These are phyloP conservation scores for Venustampulla echinocandica DNA, from an alignment of 495 filamentous ascomycete species.

Conservation along the genomic window DNA sequence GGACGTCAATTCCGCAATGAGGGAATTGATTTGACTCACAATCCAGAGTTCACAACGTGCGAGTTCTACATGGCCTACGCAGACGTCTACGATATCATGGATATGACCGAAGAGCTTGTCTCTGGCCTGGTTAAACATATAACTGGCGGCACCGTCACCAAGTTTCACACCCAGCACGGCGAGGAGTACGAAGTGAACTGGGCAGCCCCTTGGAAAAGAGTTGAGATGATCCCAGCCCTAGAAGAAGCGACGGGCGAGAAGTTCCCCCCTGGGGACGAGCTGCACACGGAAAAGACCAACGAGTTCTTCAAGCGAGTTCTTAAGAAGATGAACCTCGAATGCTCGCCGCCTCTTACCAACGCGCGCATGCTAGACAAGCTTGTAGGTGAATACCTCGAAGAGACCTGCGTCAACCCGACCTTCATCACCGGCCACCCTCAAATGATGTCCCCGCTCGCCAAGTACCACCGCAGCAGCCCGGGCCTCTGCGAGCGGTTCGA, in stretches of 20 bases:
- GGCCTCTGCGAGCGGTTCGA: conserved; percentile 96
- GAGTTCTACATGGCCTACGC: conserved; percentile 97
- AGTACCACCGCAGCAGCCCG: conserved; percentile 72
- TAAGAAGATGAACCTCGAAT: conserved; percentile 85
- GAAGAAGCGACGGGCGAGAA: conserved; percentile 85
- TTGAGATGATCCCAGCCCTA: conserved; percentile 94
- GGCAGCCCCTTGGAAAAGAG: conserved; percentile 84
- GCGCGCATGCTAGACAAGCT: conserved; percentile 97
- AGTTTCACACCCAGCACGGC: conserved; percentile 70
- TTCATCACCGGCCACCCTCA: conserved; percentile 93
- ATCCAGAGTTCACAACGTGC: conserved; percentile 95
- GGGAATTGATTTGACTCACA: conserved; percentile 93
- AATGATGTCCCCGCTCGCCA: conserved; percentile 97
- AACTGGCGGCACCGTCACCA: conserved; percentile 76
- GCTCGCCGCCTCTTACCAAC: conserved; percentile 83
- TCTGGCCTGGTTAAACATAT: conserved; percentile 85
- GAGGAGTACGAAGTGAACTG: conserved; percentile 88
- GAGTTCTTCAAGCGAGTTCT: conserved; percentile 76
- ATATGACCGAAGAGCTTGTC: conserved; percentile 88
- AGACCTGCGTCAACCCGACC: conserved; percentile 87
- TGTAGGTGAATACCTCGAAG: conserved; percentile 92
- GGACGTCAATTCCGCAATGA: conserved; percentile 92
- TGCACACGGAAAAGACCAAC: conserved; percentile 81
- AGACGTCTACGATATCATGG: conserved; percentile 88
- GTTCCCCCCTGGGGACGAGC: conserved; percentile 81